Evolutionary conservation across 2,329 filamentous ascomycete species (phyloP), one percentile per base, ranked within the genome.

Genomic region (Cytospora schulzeri): DNA sequence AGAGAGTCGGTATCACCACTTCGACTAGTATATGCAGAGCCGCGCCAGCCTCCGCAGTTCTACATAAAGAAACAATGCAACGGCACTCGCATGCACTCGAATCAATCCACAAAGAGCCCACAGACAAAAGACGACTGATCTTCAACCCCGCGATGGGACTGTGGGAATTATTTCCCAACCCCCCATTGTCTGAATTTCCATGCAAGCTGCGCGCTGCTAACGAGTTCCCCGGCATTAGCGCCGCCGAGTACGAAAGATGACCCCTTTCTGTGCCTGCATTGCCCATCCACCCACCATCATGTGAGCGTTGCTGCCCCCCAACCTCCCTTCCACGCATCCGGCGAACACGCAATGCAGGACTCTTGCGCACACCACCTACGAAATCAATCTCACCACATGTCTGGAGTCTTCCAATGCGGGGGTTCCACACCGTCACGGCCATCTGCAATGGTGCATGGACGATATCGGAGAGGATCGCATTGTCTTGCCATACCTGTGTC

Each of bases 191-290:
- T 51, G 50, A 51, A 61, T 35, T 26, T 35, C 33, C 53, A 48
- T 55, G 38, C 59, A 52, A 52, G 54, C 35, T 52, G 51, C n/a
- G 26, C 31, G 59, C 52, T 50, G 38, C 38, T 59, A 52, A 56
- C n/a, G 28, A 50, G 29, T 62, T 50, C 52, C 59, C 59, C 59
- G 59, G 59, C 59, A 62, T 62, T 62, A 62, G 59, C 59, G 59
- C 52, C 48, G 51, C 50, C 59, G 59, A 50, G 59, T 62, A 62
- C 59, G 59, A 62, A 62, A 38, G 24, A 24, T n/a, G 14, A 48
- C n/a, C n/a, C n/a, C 11, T 48, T 24, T 12, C 9, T 22, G 41
- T 45, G 41, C 38, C 38, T 41, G 38, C 38, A 19, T 4, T 38
- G 38, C 19, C 51, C 59, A 61, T n/a, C n/a, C n/a, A 9, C 29